Percentiles rank a stretch among this genome's conserved stretches.
These are phyloP conservation scores for Rhamnella rubrinervis DNA, from an alignment of 331 rosid species.

Conservation along the genomic window DNA sequence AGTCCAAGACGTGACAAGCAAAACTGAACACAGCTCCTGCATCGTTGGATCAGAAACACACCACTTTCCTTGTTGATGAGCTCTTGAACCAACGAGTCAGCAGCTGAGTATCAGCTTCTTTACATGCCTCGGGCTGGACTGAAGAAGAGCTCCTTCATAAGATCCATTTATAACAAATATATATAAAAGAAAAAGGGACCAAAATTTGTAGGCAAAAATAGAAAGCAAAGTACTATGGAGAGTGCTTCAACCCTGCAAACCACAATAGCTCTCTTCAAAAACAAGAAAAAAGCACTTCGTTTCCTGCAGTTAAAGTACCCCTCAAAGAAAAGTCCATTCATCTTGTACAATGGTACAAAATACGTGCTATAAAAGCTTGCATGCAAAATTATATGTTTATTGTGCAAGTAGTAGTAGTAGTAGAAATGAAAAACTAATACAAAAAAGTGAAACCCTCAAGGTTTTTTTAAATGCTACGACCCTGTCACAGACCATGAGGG, in stretches of 20 bases:
- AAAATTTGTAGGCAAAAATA: background rate
- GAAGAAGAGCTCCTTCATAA: slow-evolving; percentile 73
- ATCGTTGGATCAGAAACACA: slow-evolving; percentile 83
- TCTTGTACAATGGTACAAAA: too few species aligned
- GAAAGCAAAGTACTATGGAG: background rate
- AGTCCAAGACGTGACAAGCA: slow-evolving; percentile 93
- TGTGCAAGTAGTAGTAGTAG: too few species aligned
- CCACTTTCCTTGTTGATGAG: slow-evolving; percentile 37
- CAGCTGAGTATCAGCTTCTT: slow-evolving; percentile 57
- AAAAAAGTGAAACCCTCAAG: background rate
- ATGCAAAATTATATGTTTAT: too few species aligned
- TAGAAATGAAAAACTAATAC: background rate
- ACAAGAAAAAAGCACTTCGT: too few species aligned
- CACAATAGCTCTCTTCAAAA: too few species aligned
- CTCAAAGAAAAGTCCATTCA: too few species aligned
- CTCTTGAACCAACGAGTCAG: slow-evolving; percentile 93
- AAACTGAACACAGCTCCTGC: slow-evolving; percentile 74
- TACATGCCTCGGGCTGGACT: slow-evolving; percentile 76
- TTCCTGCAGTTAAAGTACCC: too few species aligned
- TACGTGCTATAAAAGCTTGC: too few species aligned
- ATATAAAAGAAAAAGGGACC: background rate
- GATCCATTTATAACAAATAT: background rate
- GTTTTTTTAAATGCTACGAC: background rate
- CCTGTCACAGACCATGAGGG: background rate
- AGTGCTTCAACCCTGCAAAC: too few species aligned